Evolutionary conservation across 768 basidiomycete genomes (phyloP).

Genomic region (Leccinum rimulosum): DNA sequence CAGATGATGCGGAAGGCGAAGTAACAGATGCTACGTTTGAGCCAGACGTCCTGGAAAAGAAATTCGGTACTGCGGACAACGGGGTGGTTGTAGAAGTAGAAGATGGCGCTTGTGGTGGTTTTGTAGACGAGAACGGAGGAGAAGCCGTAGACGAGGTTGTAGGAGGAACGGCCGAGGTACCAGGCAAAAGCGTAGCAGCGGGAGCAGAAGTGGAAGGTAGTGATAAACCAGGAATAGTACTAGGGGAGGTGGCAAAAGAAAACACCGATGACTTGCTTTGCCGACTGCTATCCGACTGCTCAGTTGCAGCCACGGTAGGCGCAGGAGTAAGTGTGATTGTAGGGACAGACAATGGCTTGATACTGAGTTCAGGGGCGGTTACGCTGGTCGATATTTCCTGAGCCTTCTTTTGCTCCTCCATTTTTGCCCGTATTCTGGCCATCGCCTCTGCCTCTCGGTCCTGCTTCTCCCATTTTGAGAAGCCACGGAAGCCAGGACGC

Average conservation of each 20-base stretch:
- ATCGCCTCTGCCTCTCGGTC: constrained; percentile 80
- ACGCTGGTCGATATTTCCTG: constrained; percentile 29
- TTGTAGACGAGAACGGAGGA: constrained; percentile 16
- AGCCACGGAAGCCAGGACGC: constrained; percentile 41
- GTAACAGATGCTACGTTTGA: constrained; percentile 1
- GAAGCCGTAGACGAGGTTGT: constrained; percentile 10
- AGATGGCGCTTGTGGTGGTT: constrained; percentile 10
- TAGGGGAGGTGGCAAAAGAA: constrained; percentile 12
- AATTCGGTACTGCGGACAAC: constrained; percentile 25
- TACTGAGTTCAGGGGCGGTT: constrained; percentile 21
- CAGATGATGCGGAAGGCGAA: constrained; percentile 6
- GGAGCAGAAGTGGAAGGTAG: background rate
- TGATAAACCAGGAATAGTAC: constrained; percentile 6
- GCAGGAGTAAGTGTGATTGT: constrained; percentile 29
- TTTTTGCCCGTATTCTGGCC: constrained; percentile 60
- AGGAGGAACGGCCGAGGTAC: constrained; percentile 8
- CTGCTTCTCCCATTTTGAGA: constrained; percentile 86
- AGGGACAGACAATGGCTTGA: constrained; percentile 24
- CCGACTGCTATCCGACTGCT: constrained; percentile 1
- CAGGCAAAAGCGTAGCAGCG: constrained; percentile 13
- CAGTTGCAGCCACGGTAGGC: constrained; percentile 9
- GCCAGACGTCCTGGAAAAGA: constrained; percentile 31
- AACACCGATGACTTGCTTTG: constrained; percentile 21
- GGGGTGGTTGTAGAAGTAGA: constrained; percentile 1
- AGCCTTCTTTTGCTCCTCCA: constrained; percentile 43